Conservation (phyloP, 352 stramenopile species). For the Peronospora destructor region DNA sequence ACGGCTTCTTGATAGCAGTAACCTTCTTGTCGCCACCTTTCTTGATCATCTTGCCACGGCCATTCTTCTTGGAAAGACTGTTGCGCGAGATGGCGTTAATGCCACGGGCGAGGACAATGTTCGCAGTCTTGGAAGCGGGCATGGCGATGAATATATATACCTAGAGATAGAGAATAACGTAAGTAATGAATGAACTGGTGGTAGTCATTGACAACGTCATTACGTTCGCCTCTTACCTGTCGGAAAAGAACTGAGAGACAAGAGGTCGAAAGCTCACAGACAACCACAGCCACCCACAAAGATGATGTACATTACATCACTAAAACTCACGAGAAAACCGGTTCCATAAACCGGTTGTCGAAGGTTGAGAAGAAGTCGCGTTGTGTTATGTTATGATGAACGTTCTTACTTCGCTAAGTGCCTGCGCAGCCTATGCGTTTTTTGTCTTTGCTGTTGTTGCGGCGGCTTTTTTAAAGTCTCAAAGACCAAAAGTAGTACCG, state of each 20-base stretch:
- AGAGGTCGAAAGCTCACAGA: background rate
- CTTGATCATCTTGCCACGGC: slow-evolving; percentile 51
- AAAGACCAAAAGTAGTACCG: slow-evolving; percentile 1
- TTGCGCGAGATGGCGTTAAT: slow-evolving; percentile 76
- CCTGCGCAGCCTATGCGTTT: slow-evolving; percentile 61
- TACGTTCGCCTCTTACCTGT: slow-evolving; percentile 37
- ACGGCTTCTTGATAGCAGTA: slow-evolving; percentile 32
- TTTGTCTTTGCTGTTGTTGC: slow-evolving; percentile 36
- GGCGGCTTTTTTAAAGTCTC: slow-evolving; percentile 7
- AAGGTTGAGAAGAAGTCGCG: slow-evolving; percentile 12
- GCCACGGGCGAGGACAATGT: slow-evolving; percentile 65
- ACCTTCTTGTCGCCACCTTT: slow-evolving; percentile 66
- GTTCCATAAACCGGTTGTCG: too few species aligned
- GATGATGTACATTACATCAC: slow-evolving; percentile 8
- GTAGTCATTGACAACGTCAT: background rate
- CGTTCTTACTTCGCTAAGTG: slow-evolving; percentile 68
- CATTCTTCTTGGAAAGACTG: slow-evolving; percentile 53
- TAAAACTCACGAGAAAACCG: too few species aligned
- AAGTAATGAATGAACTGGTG: too few species aligned
- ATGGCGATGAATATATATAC: slow-evolving; percentile 57
- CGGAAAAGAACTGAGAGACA: slow-evolving; percentile 54
- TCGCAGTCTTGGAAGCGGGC: slow-evolving; percentile 43
- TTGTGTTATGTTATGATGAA: slow-evolving; percentile 73
- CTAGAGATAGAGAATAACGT: too few species aligned
- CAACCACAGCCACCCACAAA: slow-evolving; percentile 24